A percentile compares a stretch with the other conserved stretches of the same genome.
Conservation (phyloP, 495 filamentous ascomycete species). For the Staphylotrichum longicolle region DNA sequence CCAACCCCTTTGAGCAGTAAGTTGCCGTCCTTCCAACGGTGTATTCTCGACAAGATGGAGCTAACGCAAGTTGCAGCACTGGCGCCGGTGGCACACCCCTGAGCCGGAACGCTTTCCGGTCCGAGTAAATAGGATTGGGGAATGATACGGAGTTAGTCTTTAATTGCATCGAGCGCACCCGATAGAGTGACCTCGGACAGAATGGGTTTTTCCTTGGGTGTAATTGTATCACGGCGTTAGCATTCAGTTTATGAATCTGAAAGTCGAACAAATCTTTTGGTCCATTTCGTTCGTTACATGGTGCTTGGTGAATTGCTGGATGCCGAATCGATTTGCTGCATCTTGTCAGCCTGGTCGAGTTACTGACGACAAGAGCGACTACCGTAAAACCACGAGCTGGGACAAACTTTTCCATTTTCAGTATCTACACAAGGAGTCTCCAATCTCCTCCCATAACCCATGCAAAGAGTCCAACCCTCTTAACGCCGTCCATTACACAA, state of each 20-base stretch:
- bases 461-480: constrained; percentile 23
- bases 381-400: not conserved
- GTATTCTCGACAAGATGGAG: not conserved
- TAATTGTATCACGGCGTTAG: constrained; percentile 25
- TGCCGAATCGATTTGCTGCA: too few relatives aligned
- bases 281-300: too few relatives aligned
- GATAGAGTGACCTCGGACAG: constrained; percentile 18
- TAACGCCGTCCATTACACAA: constrained; percentile 28
- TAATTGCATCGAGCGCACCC: constrained; percentile 18
- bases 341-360: not conserved
- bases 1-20: constrained; percentile 70
- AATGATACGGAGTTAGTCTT: constrained; percentile 10
- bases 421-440: constrained; percentile 12
- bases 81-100: constrained; percentile 20
- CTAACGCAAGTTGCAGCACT: constrained; percentile 2
- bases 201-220: constrained; percentile 24
- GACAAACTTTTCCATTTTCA: constrained; percentile 15
- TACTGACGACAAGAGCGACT: too few relatives aligned
- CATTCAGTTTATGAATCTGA: constrained; percentile 19
- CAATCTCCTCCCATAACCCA: constrained; percentile 12
- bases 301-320: too few relatives aligned
- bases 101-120: constrained; percentile 22
- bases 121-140: constrained; percentile 13
- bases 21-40: constrained; percentile 4
- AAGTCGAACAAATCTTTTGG: not conserved